These are phyloP conservation scores for Jatropha multifida DNA, from an alignment of 441 rosid species.

Conservation along the genomic window DNA sequence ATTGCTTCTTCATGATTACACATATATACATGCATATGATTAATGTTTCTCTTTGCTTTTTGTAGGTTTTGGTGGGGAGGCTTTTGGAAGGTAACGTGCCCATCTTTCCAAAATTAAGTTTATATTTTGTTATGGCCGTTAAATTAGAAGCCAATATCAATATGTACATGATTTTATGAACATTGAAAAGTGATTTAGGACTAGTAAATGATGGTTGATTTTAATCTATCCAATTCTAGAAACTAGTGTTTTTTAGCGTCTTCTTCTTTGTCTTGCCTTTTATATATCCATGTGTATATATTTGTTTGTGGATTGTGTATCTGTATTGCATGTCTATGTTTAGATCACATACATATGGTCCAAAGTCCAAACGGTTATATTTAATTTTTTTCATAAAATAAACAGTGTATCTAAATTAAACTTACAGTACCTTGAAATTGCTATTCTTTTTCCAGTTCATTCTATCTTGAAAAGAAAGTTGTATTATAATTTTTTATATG, in stretches of 20 bases:
- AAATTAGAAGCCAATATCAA: slow-evolving; percentile 13
- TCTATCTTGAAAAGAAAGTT: background rate
- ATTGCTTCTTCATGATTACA: background rate
- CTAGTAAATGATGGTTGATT: background rate
- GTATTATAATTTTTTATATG: background rate
- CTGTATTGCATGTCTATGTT: background rate
- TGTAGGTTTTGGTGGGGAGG: slow-evolving; percentile 99
- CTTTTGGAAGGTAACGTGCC: slow-evolving; percentile 85
- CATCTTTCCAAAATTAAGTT: slow-evolving; percentile 12
- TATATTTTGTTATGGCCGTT: slow-evolving; percentile 6
- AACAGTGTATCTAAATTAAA: background rate
- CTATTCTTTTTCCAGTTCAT: background rate
- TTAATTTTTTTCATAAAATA: background rate
- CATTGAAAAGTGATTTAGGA: slow-evolving; percentile 1
- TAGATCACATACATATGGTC: background rate
- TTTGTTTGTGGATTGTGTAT: background rate
- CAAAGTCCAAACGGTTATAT: background rate
- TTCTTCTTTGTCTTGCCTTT: background rate
- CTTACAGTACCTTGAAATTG: background rate
- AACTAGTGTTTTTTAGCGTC: background rate
- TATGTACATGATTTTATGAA: background rate
- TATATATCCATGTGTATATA: background rate
- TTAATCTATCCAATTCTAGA: background rate
- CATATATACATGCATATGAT: slow-evolving; percentile 16
- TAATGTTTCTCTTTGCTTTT: slow-evolving; percentile 24